Conservation (phyloP, 805 yeast genomes). For the Candida maesae region DNA sequence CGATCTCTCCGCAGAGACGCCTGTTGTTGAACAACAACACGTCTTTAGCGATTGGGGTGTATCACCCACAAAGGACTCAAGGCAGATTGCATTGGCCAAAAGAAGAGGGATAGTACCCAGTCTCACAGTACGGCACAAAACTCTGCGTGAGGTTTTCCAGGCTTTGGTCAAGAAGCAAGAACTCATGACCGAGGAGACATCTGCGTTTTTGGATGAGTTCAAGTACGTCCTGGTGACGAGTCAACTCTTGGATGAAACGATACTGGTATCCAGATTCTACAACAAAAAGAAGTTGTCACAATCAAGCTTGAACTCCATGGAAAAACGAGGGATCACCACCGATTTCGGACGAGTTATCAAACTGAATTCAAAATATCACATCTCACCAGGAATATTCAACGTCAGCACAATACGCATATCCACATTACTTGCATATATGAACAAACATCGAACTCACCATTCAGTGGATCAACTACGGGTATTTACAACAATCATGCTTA, state of each 20-base stretch:
- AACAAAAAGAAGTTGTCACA: constrained; percentile 17
- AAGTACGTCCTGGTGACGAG: constrained; percentile 47
- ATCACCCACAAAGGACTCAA: constrained; percentile 10
- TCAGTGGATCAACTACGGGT: constrained; percentile 4
- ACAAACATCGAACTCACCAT: neutral
- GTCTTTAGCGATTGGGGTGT: constrained; percentile 19
- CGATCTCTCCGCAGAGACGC: constrained; percentile 10
- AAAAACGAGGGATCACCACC: constrained; percentile 1
- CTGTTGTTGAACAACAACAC: constrained; percentile 4
- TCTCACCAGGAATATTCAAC: constrained; percentile 1
- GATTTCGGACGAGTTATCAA: constrained; percentile 5
- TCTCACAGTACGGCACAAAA: constrained; percentile 5
- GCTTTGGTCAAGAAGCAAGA: constrained; percentile 5
- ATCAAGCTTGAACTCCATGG: neutral
- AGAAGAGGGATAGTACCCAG: neutral
- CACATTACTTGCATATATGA: constrained; percentile 2
- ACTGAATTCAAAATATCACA: neutral
- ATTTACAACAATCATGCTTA: constrained; percentile 1
- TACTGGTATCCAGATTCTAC: constrained; percentile 26
- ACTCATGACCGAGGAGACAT: constrained; percentile 9
- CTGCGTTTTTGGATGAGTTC: constrained; percentile 45
- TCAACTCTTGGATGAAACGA: constrained; percentile 40
- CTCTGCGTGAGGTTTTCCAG: constrained; percentile 1
- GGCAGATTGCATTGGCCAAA: neutral
- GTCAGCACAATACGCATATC: constrained; percentile 1